Evolutionary conservation across 352 stramenopile species (phyloP).

Genomic region (Phytopythium boreale): DNA sequence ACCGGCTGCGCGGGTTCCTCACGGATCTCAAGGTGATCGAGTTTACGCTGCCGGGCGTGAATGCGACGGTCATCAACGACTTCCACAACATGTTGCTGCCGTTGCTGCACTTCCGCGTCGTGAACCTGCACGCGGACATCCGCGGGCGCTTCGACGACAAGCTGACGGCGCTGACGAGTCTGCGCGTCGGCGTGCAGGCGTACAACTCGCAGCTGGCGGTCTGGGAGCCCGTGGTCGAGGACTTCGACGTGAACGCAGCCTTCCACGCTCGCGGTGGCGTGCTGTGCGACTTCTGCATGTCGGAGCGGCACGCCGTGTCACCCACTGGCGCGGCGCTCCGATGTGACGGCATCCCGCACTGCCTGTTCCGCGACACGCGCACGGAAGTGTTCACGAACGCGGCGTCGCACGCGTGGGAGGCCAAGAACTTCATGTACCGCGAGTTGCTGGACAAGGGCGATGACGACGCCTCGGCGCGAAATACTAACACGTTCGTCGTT

Average conservation of each 20-base stretch:
- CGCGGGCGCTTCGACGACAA: conserved; percentile 58
- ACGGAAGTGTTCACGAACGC: conserved; percentile 69
- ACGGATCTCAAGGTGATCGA: conserved; percentile 76
- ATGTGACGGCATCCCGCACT: conserved; percentile 72
- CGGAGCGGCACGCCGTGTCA: conserved; percentile 58
- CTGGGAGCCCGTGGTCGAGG: conserved; percentile 82
- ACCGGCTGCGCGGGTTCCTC: conserved; percentile 31
- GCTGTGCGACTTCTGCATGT: conserved; percentile 80
- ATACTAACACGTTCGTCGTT: conserved; percentile 65
- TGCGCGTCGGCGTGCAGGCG: conserved; percentile 72
- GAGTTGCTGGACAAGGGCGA: conserved; percentile 62
- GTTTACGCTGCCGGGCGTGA: conserved; percentile 70
- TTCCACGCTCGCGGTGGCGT: conserved; percentile 65
- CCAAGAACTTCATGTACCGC: conserved; percentile 84
- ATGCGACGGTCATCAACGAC: conserved; percentile 83
- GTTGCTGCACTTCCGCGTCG: conserved; percentile 70
- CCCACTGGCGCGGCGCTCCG: conserved; percentile 46
- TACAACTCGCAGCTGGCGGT: conserved; percentile 87
- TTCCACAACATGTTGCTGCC: conserved; percentile 88
- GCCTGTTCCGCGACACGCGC: conserved; percentile 61
- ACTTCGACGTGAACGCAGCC: conserved; percentile 78
- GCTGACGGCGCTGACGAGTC: conserved; percentile 54
- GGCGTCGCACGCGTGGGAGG: conserved; percentile 59
- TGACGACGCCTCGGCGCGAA: conserved; percentile 45
- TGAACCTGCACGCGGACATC: conserved; percentile 64